phyloP scores from a whole-genome alignment of 495 filamentous ascomycete species.

The Penicillium lagena region DNA sequence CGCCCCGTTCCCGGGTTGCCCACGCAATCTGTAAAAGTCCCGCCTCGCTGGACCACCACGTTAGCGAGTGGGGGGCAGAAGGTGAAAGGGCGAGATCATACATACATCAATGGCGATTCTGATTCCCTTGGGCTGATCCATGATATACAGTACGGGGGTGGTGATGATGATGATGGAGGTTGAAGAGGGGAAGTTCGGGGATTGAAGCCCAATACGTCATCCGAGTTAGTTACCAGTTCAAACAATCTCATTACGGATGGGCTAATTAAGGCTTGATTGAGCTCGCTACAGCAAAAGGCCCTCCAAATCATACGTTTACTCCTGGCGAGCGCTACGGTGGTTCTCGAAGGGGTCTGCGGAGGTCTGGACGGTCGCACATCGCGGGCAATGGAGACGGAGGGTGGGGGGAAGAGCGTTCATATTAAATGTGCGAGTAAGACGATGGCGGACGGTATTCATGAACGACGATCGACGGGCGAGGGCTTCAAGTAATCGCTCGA shows the following conservation, averaged over 20 bases:
- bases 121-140: constrained; percentile 5
- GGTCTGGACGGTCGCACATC: constrained; percentile 21
- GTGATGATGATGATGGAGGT: background rate
- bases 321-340: background rate
- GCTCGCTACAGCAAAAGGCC: too few relatives aligned
- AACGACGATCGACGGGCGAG: constrained; percentile 33
- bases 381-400: constrained; percentile 19
- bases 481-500: constrained; percentile 28
- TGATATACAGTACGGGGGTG: too few relatives aligned
- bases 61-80: background rate
- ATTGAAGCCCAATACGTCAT: too few relatives aligned
- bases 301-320: background rate
- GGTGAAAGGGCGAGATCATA: background rate
- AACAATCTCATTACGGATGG: too few relatives aligned
- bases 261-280: too few relatives aligned
- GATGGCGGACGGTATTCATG: constrained; percentile 30
- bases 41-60: constrained; percentile 11
- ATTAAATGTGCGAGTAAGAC: constrained; percentile 32
- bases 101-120: constrained; percentile 22
- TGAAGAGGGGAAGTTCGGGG: too few relatives aligned
- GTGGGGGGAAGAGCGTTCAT: constrained; percentile 19
- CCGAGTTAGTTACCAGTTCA: too few relatives aligned
- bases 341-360: background rate
- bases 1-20: constrained; percentile 17
- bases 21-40: constrained; percentile 23